Percentiles rank a stretch among this genome's conserved stretches.
phyloP scores from a whole-genome alignment of 768 basidiomycete genomes.

The Imleria badia region DNA sequence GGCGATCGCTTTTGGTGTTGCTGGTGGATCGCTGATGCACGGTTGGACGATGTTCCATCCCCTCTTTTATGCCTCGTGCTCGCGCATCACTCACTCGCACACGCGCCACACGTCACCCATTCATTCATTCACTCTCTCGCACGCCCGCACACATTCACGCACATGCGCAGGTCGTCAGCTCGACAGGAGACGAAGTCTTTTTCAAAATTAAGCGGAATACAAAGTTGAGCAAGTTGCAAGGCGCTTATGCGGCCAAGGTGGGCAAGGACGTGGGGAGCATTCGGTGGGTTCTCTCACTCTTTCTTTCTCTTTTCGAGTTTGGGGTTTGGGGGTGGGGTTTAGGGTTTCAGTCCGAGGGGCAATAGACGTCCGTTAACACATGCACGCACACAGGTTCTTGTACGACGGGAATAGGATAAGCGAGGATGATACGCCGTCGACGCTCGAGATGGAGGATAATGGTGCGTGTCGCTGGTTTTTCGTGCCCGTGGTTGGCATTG shows the following conservation, averaged over 20 bases:
- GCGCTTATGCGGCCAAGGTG: conserved; percentile 89
- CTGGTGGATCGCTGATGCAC: too few species aligned
- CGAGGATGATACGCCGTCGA: conserved; percentile 84
- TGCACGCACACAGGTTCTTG: conserved; percentile 59
- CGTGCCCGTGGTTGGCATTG: too few species aligned
- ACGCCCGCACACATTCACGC: conserved; percentile 30
- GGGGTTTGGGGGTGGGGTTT: too few species aligned
- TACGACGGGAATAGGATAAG: conserved; percentile 86
- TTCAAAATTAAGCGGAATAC: conserved; percentile 97
- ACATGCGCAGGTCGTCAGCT: conserved; percentile 69
- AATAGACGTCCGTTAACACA: too few species aligned
- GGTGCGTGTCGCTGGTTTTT: conserved; percentile 52
- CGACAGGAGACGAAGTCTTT: conserved; percentile 84
- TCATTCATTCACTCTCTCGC: neutral
- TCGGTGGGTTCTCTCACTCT: conserved; percentile 70
- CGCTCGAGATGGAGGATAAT: conserved; percentile 87
- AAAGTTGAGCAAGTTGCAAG: conserved; percentile 88
- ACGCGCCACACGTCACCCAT: too few species aligned
- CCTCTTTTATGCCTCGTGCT: neutral
- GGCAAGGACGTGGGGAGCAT: conserved; percentile 87
- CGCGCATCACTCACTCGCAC: neutral
- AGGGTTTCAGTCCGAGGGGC: too few species aligned
- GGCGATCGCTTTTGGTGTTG: too few species aligned
- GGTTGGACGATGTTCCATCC: neutral
- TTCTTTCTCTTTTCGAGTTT: too few species aligned